A percentile compares a stretch with the other conserved stretches of the same genome.
These are phyloP conservation scores for Lantana camara DNA, from an alignment of 257 asterid genomes.

Conservation along the genomic window DNA sequence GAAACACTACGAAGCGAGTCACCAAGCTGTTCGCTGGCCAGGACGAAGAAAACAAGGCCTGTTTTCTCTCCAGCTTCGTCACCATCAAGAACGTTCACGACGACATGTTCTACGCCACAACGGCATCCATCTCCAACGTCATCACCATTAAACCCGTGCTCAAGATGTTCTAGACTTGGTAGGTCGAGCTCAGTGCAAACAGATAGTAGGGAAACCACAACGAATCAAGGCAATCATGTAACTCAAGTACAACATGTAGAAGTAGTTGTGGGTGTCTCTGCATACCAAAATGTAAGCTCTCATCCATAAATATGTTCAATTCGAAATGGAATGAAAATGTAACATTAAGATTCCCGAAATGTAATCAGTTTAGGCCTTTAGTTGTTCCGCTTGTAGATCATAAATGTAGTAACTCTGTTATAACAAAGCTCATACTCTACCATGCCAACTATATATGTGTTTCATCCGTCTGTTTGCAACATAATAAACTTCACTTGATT, in stretches of 20 bases:
- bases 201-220: constrained; percentile 29
- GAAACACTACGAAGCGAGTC: too few species aligned
- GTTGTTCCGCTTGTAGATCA: too few species aligned
- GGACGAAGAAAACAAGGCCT: too few species aligned
- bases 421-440: too few species aligned
- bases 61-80: too few species aligned
- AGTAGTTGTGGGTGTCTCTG: not conserved
- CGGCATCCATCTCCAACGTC: constrained; percentile 40
- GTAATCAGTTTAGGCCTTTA: constrained; percentile 14
- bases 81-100: not conserved
- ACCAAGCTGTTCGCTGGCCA: too few species aligned
- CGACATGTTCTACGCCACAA: constrained; percentile 25
- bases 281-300: constrained; percentile 12
- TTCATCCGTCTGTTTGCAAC: too few species aligned
- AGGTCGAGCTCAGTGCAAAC: constrained; percentile 32
- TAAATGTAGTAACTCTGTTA: too few species aligned
- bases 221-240: constrained; percentile 33
- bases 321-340: constrained; percentile 3
- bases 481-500: too few species aligned
- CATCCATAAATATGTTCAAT: constrained; percentile 16
- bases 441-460: too few species aligned
- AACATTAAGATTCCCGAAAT: constrained; percentile 1
- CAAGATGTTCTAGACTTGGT: constrained; percentile 38
- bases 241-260: constrained; percentile 22
- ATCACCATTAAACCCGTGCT: constrained; percentile 51